A percentile compares a stretch with the other conserved stretches of the same genome.
phyloP scores from a whole-genome alignment of 768 basidiomycete genomes.

The Porpolomopsis calyptriformis region DNA sequence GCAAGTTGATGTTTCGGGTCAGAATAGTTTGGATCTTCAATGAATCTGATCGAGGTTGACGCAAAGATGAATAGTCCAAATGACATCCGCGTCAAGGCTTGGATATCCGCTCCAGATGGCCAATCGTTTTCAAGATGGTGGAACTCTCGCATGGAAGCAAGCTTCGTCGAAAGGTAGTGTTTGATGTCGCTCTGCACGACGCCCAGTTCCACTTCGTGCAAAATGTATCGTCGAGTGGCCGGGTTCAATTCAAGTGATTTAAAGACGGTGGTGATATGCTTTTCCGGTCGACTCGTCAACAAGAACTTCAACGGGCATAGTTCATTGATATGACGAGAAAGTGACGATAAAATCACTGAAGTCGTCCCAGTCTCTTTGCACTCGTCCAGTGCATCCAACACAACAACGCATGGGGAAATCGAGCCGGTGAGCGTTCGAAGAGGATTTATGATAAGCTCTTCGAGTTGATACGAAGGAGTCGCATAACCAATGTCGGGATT shows the following conservation, averaged over 20 bases:
- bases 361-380: constrained; percentile 12
- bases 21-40: constrained; percentile 9
- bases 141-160: constrained; percentile 8
- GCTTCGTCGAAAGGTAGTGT: constrained; percentile 9
- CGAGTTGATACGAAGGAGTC: too few relatives aligned
- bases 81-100: constrained; percentile 12
- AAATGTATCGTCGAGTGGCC: not conserved
- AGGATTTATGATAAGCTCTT: constrained; percentile 11
- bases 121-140: constrained; percentile 6
- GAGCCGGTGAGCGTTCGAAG: not conserved
- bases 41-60: constrained; percentile 17
- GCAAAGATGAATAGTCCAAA: constrained; percentile 20
- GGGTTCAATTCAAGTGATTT: not conserved
- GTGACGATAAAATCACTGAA: not conserved
- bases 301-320: constrained; percentile 11
- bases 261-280: constrained; percentile 10
- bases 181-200: constrained; percentile 12
- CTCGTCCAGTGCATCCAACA: constrained; percentile 23
- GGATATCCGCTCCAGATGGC: constrained; percentile 15
- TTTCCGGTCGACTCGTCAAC: constrained; percentile 21
- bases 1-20: constrained; percentile 9
- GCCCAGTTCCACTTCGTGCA: not conserved
- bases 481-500: too few relatives aligned
- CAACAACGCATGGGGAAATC: constrained; percentile 7
- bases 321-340: constrained; percentile 1